Evolutionary conservation across 176 grass and related monocot species (phyloP).

Genomic region (Triticum monococcum): DNA sequence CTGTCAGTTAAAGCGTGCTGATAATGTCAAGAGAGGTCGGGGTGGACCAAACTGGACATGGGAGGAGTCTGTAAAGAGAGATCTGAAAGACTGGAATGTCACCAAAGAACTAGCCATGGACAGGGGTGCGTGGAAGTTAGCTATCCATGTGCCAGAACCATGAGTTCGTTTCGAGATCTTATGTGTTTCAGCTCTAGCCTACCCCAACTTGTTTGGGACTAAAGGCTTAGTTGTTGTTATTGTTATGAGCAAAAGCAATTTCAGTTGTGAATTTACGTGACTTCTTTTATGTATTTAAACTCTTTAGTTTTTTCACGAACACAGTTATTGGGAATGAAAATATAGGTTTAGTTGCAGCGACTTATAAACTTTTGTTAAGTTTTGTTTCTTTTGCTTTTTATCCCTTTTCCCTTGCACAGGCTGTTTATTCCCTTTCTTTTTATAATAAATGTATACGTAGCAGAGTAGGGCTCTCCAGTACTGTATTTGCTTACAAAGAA

Average conservation of each 20-base stretch:
- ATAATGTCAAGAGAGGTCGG: no score
- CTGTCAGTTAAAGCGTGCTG: no score
- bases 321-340: neutral
- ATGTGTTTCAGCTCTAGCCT: no score
- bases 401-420: neutral
- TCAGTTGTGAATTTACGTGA: neutral
- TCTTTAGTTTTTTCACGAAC: neutral
- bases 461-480: neutral
- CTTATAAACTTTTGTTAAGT: neutral
- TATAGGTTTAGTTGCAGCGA: neutral
- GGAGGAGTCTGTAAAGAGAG: no score
- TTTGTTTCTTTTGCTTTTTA: neutral
- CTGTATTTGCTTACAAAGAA: conserved; percentile 11
- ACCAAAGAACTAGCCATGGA: no score
- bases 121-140: no score
- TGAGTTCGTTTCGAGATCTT: no score
- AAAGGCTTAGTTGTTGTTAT: no score
- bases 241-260: neutral
- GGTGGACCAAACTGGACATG: no score
- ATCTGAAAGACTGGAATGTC: no score
- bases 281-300: neutral
- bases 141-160: no score
- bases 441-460: neutral
- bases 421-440: neutral
- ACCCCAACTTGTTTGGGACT: no score